Conservation (phyloP, 192 early-diverging fungal genomes). For the Coemansia guatemalensis region DNA sequence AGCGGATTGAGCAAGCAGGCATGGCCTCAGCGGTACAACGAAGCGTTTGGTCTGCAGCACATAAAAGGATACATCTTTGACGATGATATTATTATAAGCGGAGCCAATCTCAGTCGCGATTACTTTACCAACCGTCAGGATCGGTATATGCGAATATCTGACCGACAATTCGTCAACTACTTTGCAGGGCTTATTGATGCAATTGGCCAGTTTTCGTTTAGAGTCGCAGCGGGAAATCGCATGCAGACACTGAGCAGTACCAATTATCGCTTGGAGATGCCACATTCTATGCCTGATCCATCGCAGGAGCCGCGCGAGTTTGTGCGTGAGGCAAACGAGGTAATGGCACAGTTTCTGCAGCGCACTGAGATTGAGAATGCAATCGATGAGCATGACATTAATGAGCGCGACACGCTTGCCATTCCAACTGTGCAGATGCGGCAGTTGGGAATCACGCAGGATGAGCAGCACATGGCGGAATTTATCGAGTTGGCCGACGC, state of each 20-base stretch:
- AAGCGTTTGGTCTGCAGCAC: slow-evolving; percentile 92
- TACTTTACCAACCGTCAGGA: slow-evolving; percentile 97
- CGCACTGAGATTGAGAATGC: slow-evolving; percentile 20
- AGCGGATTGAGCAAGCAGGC: slow-evolving; percentile 64
- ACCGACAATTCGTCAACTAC: slow-evolving; percentile 63
- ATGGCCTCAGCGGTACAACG: slow-evolving; percentile 87
- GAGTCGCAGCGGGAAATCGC: slow-evolving; percentile 1
- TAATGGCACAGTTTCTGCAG: slow-evolving; percentile 56
- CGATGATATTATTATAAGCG: slow-evolving; percentile 72
- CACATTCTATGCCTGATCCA: slow-evolving; percentile 55
- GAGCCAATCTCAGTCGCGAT: slow-evolving; percentile 90
- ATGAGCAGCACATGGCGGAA: slow-evolving; percentile 62
- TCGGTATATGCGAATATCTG: slow-evolving; percentile 77
- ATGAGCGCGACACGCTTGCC: slow-evolving; percentile 62
- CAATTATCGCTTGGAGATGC: slow-evolving; percentile 19
- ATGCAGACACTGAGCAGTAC: slow-evolving; percentile 12
- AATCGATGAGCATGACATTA: neutral
- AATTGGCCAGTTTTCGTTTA: slow-evolving; percentile 67
- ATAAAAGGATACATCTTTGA: slow-evolving; percentile 94
- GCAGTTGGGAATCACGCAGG: slow-evolving; percentile 76
- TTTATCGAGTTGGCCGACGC: slow-evolving; percentile 62
- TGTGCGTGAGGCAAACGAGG: slow-evolving; percentile 54
- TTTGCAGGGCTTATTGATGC: slow-evolving; percentile 66
- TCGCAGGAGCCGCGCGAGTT: slow-evolving; percentile 58
- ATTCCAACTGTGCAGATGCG: slow-evolving; percentile 88